Evolutionary conservation across 2,329 filamentous ascomycete species (phyloP), one percentile per base, ranked within the genome.

Genomic region (Colletotrichum lupini): DNA sequence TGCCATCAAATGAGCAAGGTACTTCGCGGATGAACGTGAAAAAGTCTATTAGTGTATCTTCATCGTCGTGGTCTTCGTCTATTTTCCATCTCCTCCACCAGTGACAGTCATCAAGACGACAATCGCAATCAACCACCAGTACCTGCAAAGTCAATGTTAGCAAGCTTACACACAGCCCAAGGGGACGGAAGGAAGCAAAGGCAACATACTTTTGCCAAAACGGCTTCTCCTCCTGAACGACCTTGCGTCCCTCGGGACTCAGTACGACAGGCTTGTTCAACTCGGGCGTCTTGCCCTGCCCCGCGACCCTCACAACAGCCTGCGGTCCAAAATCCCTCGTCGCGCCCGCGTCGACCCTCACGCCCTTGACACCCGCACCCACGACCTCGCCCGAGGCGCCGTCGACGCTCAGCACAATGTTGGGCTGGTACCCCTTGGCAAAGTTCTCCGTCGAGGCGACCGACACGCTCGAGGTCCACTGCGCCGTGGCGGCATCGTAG

Each of bases 271-370:
- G 91, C 82, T 88, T 89, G 77, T 92, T 92, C 77, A 93, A 82
- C 76, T 87, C 86, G 2, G 90, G 90, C 79, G 88, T 85, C 79
- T 86, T 87, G 1, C 90, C 91, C 68, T 80, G 82, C 58, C 78
- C 81, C 55, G 86, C 83, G 28, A 84, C 81, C 57, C 87, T 78
- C 60, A 93, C 82, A 65, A 86, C 80, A 8, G 88, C 89, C 83
- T 90, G 86, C 57, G 91, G 90, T 0, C 90, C 90, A 82, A 92
- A 92, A 79, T 92, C 90, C 75, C 91, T 85, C 77, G 91, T 92
- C 76, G 89, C 85, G 2, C 91, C 91, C 12, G 91, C 91, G 79
- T 92, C 91, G 69, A 92, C 89, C 76, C 80, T 80, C 24, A 90
- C 86, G n/a, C 90, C 89, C 79, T 87, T 87, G 59, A 87, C 79